A percentile compares a stretch with the other conserved stretches of the same genome.
phyloP scores from a whole-genome alignment of 2,329 filamentous ascomycete genomes.

The Fusarium napiforme region DNA sequence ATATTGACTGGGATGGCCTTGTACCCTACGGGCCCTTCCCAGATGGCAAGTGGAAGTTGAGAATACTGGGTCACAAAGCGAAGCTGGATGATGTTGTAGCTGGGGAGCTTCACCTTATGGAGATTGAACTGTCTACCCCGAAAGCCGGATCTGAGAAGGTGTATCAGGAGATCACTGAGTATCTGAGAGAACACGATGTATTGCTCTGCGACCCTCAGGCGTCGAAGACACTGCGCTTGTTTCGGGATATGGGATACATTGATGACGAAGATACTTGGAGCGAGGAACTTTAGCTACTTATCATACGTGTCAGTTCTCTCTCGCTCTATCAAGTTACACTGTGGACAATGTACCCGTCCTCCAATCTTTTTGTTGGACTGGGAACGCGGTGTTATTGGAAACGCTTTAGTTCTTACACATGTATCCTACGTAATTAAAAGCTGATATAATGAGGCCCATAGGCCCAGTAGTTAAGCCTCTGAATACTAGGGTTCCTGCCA shows the following conservation, averaged over 20 bases:
- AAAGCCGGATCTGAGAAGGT: slow-evolving; percentile 19
- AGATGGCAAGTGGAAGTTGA: slow-evolving; percentile 37
- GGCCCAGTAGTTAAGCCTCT: not conserved
- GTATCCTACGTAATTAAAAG: not conserved
- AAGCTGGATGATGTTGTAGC: slow-evolving; percentile 38
- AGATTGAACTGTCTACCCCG: slow-evolving; percentile 33
- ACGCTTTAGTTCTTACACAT: not conserved
- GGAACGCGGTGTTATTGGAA: not conserved
- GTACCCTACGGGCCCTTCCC: slow-evolving; percentile 31
- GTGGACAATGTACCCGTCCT: too few relatives aligned
- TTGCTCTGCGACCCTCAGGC: slow-evolving; percentile 31
- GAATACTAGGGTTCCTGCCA: not conserved
- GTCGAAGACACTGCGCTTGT: slow-evolving; percentile 34
- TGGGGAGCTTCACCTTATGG: slow-evolving; percentile 33
- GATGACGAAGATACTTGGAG: not conserved
- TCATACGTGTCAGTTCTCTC: not conserved
- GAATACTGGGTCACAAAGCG: slow-evolving; percentile 25
- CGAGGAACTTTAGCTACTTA: slow-evolving; percentile 11
- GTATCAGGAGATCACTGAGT: slow-evolving; percentile 13
- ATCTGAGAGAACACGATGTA: slow-evolving; percentile 20
- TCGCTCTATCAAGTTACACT: not conserved
- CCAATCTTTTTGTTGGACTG: not conserved
- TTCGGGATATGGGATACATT: slow-evolving; percentile 26
- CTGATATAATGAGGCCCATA: not conserved
- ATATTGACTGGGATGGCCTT: slow-evolving; percentile 34